Conservation (phyloP, 129 eudicot genomes). For the Deinandra increscens region DNA sequence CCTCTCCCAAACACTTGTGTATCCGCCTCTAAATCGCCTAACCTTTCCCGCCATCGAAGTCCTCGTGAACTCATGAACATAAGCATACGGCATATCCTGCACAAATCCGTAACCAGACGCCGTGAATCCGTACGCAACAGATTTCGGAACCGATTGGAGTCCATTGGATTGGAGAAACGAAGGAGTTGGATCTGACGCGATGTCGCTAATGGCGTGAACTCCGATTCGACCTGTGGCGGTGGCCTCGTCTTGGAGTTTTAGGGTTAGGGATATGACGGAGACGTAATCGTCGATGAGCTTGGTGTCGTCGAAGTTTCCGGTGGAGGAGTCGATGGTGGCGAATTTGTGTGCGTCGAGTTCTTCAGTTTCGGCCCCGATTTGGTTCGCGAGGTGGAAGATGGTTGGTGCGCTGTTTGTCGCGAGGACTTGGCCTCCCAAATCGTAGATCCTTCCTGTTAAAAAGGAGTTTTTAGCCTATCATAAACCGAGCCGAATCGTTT, state of each 20-base stretch:
- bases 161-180: constrained; percentile 39
- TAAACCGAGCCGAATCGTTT: too few species aligned
- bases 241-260: constrained; percentile 46
- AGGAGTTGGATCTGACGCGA: constrained; percentile 45
- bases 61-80: constrained; percentile 46
- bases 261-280: constrained; percentile 40
- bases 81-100: constrained; percentile 56
- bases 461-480: too few species aligned
- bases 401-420: constrained; percentile 51
- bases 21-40: constrained; percentile 43
- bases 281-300: constrained; percentile 40
- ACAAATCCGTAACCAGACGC: constrained; percentile 53
- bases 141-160: constrained; percentile 40
- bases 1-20: constrained; percentile 40
- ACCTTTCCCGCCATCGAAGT: constrained; percentile 57
- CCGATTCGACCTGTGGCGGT: constrained; percentile 34
- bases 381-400: constrained; percentile 44
- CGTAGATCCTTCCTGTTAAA: constrained; percentile 40
- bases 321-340: constrained; percentile 31
- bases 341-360: constrained; percentile 39
- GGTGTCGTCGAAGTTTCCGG: constrained; percentile 32
- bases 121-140: constrained; percentile 46
- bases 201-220: constrained; percentile 46
- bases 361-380: constrained; percentile 41
- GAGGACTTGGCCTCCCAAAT: constrained; percentile 53